These are phyloP conservation scores for Stagonosporopsis chrysanthemi DNA, from an alignment of 2,329 filamentous ascomycete genomes.

Conservation along the genomic window DNA sequence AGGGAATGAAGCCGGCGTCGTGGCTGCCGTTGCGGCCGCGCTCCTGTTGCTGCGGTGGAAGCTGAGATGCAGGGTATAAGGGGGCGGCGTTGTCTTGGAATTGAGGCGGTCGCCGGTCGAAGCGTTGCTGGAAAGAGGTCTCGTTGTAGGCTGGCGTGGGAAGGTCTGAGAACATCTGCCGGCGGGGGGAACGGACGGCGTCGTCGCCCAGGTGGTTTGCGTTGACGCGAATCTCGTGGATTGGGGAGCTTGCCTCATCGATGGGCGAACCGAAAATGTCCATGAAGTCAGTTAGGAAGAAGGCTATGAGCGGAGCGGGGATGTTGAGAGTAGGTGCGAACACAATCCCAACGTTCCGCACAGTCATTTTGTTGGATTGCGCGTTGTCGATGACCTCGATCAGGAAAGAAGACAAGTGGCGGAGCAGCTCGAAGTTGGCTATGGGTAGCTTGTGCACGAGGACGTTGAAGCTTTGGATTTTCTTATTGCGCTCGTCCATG, in stretches of 20 bases:
- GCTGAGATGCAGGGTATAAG: slow-evolving; percentile 35
- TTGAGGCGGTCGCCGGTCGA: slow-evolving; percentile 36
- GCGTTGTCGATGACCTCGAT: slow-evolving; percentile 92
- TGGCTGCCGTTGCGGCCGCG: slow-evolving; percentile 44
- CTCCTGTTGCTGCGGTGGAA: slow-evolving; percentile 38
- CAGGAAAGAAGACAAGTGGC: slow-evolving; percentile 85
- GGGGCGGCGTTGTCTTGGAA: slow-evolving; percentile 33
- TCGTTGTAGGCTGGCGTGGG: slow-evolving; percentile 70
- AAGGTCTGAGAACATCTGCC: slow-evolving; percentile 72
- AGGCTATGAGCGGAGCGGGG: slow-evolving; percentile 89
- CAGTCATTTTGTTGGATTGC: slow-evolving; percentile 95
- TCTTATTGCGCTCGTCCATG: slow-evolving; percentile 75
- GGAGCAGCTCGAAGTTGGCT: slow-evolving; percentile 81
- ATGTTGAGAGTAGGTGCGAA: slow-evolving; percentile 98
- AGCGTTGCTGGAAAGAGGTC: slow-evolving; percentile 55
- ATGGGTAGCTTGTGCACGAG: slow-evolving; percentile 82
- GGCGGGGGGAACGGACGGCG: slow-evolving; percentile 68
- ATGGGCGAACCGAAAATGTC: slow-evolving; percentile 80
- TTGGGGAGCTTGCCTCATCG: slow-evolving; percentile 57
- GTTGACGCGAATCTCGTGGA: slow-evolving; percentile 56
- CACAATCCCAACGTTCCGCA: slow-evolving; percentile 94
- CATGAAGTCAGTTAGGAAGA: slow-evolving; percentile 90
- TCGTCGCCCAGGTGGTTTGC: slow-evolving; percentile 58
- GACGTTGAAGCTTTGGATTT: slow-evolving; percentile 76
- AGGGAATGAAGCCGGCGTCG: slow-evolving; percentile 61